phyloP scores from a whole-genome alignment of 495 filamentous ascomycete species.

The Xylaria telfairii region DNA sequence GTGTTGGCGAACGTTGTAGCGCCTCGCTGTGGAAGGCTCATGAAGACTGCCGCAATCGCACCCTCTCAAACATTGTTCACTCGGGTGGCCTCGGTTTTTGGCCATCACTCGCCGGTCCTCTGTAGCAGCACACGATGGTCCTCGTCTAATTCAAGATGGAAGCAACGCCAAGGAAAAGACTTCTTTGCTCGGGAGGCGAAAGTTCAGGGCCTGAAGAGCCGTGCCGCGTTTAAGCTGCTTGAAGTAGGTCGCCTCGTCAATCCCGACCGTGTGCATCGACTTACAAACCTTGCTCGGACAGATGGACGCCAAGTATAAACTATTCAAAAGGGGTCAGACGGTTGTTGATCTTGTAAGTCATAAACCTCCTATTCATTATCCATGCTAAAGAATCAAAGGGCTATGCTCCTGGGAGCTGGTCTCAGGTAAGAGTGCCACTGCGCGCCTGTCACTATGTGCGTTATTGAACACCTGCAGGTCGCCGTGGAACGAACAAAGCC shows the following conservation, averaged over 20 bases:
- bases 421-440: conserved; percentile 63
- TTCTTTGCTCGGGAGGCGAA: conserved; percentile 71
- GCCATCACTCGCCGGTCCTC: background rate
- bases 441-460: background rate
- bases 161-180: conserved; percentile 75
- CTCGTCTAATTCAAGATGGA: conserved; percentile 83
- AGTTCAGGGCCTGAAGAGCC: conserved; percentile 78
- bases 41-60: conserved; percentile 23
- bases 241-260: conserved; percentile 56
- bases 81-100: background rate
- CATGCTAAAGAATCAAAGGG: conserved; percentile 59
- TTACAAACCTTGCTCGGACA: conserved; percentile 37
- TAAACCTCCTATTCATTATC: background rate
- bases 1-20: conserved; percentile 30
- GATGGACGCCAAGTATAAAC: conserved; percentile 78
- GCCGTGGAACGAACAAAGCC: conserved; percentile 79
- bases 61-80: conserved; percentile 8
- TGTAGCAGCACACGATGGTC: conserved; percentile 41
- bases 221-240: conserved; percentile 91
- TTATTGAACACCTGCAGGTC: conserved; percentile 59
- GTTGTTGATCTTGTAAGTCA: conserved; percentile 82
- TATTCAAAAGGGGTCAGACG: conserved; percentile 81
- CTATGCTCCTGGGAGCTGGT: conserved; percentile 94
- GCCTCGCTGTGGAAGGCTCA: conserved; percentile 36
- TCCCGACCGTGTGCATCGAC: background rate